Conservation (phyloP, 352 stramenopile species). For the Phytophthora rubi region DNA sequence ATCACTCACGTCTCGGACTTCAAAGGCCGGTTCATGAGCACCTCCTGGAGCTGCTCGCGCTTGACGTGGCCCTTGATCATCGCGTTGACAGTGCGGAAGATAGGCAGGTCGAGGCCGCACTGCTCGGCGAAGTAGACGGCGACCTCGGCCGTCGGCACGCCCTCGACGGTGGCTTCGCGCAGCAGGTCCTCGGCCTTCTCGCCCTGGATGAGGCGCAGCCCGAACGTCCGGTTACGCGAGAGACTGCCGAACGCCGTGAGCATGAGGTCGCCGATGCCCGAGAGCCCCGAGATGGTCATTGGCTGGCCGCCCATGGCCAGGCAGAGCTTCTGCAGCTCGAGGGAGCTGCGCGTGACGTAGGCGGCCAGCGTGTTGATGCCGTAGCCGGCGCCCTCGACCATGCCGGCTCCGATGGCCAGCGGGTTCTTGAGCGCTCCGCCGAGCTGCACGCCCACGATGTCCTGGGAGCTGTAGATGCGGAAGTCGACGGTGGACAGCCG, state of each 20-base stretch:
- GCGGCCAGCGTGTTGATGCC: constrained; percentile 96
- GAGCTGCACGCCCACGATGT: constrained; percentile 97
- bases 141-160: constrained; percentile 95
- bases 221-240: constrained; percentile 96
- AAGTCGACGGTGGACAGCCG: constrained; percentile 91
- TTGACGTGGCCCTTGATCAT: constrained; percentile 87
- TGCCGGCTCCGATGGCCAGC: constrained; percentile 96
- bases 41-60: constrained; percentile 69
- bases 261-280: constrained; percentile 94
- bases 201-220: constrained; percentile 93
- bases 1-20: constrained; percentile 71
- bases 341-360: constrained; percentile 95
- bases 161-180: constrained; percentile 91
- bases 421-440: constrained; percentile 98
- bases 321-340: constrained; percentile 96
- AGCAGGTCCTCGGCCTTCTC: constrained; percentile 94
- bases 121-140: constrained; percentile 91
- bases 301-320: constrained; percentile 94
- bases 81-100: constrained; percentile 88
- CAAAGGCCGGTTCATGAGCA: constrained; percentile 85
- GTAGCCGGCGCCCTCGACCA: constrained; percentile 97
- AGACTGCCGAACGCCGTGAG: constrained; percentile 96
- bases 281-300: constrained; percentile 95
- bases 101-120: constrained; percentile 91
- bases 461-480: constrained; percentile 93